These are phyloP conservation scores for Bipolaris sorokiniana DNA, from an alignment of 2,329 filamentous ascomycete species.

Conservation along the genomic window DNA sequence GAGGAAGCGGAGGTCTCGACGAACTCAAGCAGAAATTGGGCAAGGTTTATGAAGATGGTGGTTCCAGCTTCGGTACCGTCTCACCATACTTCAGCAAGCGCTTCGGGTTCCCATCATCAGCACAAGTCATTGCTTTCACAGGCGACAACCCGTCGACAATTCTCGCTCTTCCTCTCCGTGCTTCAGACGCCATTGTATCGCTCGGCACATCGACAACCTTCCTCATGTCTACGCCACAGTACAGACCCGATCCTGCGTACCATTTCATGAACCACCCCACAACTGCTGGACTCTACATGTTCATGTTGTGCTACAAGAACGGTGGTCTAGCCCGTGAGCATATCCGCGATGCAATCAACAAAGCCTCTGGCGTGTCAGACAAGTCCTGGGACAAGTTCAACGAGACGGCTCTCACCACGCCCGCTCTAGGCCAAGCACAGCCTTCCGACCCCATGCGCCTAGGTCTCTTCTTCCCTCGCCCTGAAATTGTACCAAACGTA, in stretches of 20 bases:
- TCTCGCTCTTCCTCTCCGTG: constrained; percentile 82
- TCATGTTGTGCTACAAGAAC: constrained; percentile 99
- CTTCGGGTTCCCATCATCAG: constrained; percentile 78
- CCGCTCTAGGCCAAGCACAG: constrained; percentile 67
- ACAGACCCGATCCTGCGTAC: constrained; percentile 86
- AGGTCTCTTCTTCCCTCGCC: constrained; percentile 92
- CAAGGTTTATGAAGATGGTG: constrained; percentile 78
- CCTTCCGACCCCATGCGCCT: constrained; percentile 71
- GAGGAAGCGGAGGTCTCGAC: constrained; percentile 60
- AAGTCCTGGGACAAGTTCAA: constrained; percentile 84
- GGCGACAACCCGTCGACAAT: constrained; percentile 98
- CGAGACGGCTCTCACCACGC: constrained; percentile 68
- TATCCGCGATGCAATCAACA: constrained; percentile 80
- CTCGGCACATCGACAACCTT: constrained; percentile 96
- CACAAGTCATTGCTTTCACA: constrained; percentile 83
- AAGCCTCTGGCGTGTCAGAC: constrained; percentile 48
- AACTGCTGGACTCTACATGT: constrained; percentile 92
- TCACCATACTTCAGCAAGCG: constrained; percentile 77
- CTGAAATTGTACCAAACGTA: constrained; percentile 94
- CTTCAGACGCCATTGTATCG: constrained; percentile 91
- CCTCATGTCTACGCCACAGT: constrained; percentile 93
- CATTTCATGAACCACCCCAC: constrained; percentile 99
- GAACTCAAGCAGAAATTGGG: constrained; percentile 81
- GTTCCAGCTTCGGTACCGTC: constrained; percentile 75
- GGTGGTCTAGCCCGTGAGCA: constrained; percentile 90